phyloP scores from a whole-genome alignment of 768 basidiomycete species.

The Harrya chromipes region DNA sequence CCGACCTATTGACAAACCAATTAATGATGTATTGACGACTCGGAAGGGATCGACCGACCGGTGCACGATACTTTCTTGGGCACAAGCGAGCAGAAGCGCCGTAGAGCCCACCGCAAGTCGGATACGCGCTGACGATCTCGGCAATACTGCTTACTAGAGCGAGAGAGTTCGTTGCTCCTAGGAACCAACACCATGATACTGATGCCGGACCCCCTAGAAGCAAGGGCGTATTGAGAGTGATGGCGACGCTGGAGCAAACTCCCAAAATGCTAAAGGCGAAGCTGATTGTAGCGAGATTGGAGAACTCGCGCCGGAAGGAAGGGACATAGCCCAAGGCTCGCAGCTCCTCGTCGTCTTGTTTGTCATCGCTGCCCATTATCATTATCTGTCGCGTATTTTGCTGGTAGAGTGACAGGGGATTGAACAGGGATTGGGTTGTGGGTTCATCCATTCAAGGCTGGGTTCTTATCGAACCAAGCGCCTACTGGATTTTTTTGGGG shows the following conservation, averaged over 20 bases:
- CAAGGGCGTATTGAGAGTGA: conserved; percentile 37
- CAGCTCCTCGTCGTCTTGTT: conserved; percentile 20
- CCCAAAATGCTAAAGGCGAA: conserved; percentile 36
- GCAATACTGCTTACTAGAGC: conserved; percentile 29
- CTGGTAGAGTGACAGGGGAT: conserved; percentile 5
- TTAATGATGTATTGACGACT: not conserved
- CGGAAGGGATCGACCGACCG: conserved; percentile 34
- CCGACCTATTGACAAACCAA: conserved; percentile 18
- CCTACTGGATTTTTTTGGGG: too few species aligned
- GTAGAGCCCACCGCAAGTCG: conserved; percentile 40
- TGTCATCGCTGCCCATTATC: not conserved
- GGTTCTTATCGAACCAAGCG: too few species aligned
- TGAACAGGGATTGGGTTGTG: too few species aligned
- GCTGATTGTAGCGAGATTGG: conserved; percentile 36
- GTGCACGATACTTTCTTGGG: conserved; percentile 60
- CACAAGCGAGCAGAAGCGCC: conserved; percentile 79
- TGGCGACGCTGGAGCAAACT: conserved; percentile 37
- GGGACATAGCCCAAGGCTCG: conserved; percentile 31
- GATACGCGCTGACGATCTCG: conserved; percentile 32
- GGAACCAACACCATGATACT: conserved; percentile 37
- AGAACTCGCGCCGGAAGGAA: conserved; percentile 43
- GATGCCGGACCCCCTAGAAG: conserved; percentile 36
- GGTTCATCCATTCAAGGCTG: not conserved
- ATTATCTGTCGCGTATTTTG: not conserved
- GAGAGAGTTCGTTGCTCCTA: conserved; percentile 26